phyloP scores from a whole-genome alignment of 345 rosid species.

The Camelina sativa region DNA sequence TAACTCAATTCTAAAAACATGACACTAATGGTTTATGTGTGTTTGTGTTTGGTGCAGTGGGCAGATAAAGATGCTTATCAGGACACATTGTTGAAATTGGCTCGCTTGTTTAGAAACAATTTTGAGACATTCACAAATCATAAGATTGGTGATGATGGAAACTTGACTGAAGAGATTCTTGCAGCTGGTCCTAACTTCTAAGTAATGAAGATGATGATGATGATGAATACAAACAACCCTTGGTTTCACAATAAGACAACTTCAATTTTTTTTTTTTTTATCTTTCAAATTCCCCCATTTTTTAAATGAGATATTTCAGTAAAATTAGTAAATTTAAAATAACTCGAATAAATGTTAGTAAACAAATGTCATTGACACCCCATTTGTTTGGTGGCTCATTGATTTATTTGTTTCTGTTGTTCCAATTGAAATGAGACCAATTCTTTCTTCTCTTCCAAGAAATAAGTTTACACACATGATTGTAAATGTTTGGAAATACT shows the following conservation, averaged over 20 bases:
- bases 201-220: conserved; percentile 20
- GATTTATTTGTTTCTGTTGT: conserved; percentile 4
- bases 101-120: conserved; percentile 78
- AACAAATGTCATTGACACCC: background rate
- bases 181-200: conserved; percentile 82
- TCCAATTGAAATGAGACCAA: conserved; percentile 19
- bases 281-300: background rate
- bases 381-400: background rate
- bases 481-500: background rate
- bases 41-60: conserved; percentile 61
- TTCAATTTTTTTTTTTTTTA: background rate
- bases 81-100: conserved; percentile 78
- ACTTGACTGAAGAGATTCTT: conserved; percentile 75
- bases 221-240: background rate
- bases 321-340: background rate
- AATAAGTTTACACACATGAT: background rate
- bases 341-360: conserved; percentile 8
- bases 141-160: conserved; percentile 75
- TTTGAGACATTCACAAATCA: conserved; percentile 77
- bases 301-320: background rate
- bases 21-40: background rate
- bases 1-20: background rate
- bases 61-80: conserved; percentile 69
- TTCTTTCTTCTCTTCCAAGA: conserved; percentile 4
- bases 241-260: background rate